Evolutionary conservation across 495 filamentous ascomycete genomes (phyloP).

Genomic region (Penicillium mononematosum): DNA sequence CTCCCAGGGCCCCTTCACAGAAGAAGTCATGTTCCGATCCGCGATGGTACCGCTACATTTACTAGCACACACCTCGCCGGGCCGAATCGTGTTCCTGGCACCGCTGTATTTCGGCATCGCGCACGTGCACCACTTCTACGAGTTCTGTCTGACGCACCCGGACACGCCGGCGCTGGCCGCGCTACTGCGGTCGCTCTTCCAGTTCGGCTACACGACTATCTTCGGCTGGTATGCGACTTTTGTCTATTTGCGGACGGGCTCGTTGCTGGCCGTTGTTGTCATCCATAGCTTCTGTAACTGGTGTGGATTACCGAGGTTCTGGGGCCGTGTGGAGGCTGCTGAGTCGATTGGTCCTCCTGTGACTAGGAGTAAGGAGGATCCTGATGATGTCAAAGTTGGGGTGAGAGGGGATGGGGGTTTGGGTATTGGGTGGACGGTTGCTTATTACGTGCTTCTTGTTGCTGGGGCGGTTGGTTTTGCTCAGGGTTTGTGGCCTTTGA

Average conservation of each 20-base stretch:
- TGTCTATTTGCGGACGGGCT: conserved; percentile 84
- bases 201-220: conserved; percentile 88
- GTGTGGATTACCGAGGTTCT: conserved; percentile 83
- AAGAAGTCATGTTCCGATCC: conserved; percentile 91
- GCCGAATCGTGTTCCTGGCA: conserved; percentile 68
- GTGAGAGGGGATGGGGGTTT: conserved; percentile 27
- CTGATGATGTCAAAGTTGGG: conserved; percentile 17
- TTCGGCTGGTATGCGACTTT: conserved; percentile 94
- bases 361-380: conserved; percentile 44
- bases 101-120: conserved; percentile 94
- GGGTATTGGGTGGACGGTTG: conserved; percentile 63
- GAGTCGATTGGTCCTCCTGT: conserved; percentile 32
- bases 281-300: conserved; percentile 91
- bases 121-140: conserved; percentile 94
- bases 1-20: conserved; percentile 76
- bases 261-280: conserved; percentile 65
- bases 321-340: conserved; percentile 65
- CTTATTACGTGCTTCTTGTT: conserved; percentile 74
- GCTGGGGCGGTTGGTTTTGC: conserved; percentile 70
- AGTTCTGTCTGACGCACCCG: conserved; percentile 82
- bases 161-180: conserved; percentile 58
- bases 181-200: conserved; percentile 70
- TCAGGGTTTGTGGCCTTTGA: conserved; percentile 67
- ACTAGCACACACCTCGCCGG: conserved; percentile 59
- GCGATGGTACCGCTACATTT: conserved; percentile 79